Base-by-base conservation (phyloP, 257 asterid genomes). In the Nicotiana tabacum region DNA sequence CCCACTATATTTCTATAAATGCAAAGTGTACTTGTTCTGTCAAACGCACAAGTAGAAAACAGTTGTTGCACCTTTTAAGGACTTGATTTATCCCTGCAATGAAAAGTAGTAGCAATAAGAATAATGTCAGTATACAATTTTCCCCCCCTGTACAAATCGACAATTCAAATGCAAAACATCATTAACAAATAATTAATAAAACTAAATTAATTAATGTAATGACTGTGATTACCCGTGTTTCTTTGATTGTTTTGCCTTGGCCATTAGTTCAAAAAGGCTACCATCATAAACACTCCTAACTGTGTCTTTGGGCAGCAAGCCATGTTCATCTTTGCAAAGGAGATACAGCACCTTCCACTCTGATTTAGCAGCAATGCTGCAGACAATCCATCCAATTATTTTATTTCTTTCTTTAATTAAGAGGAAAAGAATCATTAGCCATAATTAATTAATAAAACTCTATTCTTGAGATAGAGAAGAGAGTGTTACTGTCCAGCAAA, bases 181-280 rank as follows among this genome's bases (percentile, higher is more conserved):
- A 21, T 21, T 21, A 21, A 21, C 21, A n/a, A 39, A n/a, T 21
- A 21, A 21, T 21, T 21, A 21, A 64, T 64, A 64, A 3, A 64
- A 64, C 5, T 27, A 64, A 55, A 12, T 55, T 55, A 12, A 55
- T 55, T 55, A 12, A 55, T 55, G 60, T 53, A 53, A 15, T 15
- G 21, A 15, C 7, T 70, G 43, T 35, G 39, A 2, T 11, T 78
- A 78, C 72, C 15, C 13, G 4, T 60, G 33, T 60, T 78, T 61
- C 72, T 78, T 78, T 33, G 82, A 60, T 33, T 61, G 16, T 35
- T 78, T 61, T 35, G 35, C 82, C 58, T 60, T 13, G 4, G 72
- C 72, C 82, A 78, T 78, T 78, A 57, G 72, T 60, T 78, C 72
- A 78, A 78, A 78, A 35, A 78, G 82, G 72, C 82, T 78, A 33